Conservation (phyloP, 2,329 filamentous ascomycete genomes). For the Blastomyces emzantsi region DNA sequence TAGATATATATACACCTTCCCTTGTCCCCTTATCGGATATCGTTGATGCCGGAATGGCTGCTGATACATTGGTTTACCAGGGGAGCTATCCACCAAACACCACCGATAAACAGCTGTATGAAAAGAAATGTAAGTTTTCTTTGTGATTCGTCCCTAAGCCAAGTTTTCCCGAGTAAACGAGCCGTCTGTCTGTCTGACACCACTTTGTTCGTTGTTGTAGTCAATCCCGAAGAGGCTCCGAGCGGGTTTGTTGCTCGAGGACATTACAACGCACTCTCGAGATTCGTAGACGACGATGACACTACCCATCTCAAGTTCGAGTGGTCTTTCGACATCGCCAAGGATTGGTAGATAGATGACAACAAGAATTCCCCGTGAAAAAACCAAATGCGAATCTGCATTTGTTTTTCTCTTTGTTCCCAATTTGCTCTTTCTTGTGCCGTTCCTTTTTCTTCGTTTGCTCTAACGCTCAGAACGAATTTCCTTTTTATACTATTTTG, state of each 20-base stretch:
- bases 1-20: too few relatives aligned
- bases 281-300: slow-evolving; percentile 93
- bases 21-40: not conserved
- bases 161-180: slow-evolving; percentile 1
- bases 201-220: slow-evolving; percentile 38
- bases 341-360: slow-evolving; percentile 60
- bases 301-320: slow-evolving; percentile 84
- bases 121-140: slow-evolving; percentile 72
- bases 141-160: not conserved
- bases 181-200: not conserved
- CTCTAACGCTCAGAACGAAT: slow-evolving; percentile 1
- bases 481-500: slow-evolving; percentile 8
- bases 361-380: not conserved
- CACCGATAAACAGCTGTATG: slow-evolving; percentile 72
- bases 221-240: slow-evolving; percentile 85
- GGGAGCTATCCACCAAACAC: slow-evolving; percentile 93
- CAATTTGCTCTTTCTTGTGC: not conserved
- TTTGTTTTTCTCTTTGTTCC: not conserved
- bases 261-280: slow-evolving; percentile 80
- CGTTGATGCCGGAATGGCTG: not conserved
- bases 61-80: slow-evolving; percentile 35
- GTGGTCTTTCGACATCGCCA: slow-evolving; percentile 94
- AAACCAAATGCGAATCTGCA: too few relatives aligned
- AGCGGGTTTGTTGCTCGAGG: slow-evolving; percentile 83
- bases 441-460: not conserved